A percentile compares a stretch with the other conserved stretches of the same genome.
phyloP scores from a whole-genome alignment of 495 filamentous ascomycete species.

The Sordaria brevicollis region DNA sequence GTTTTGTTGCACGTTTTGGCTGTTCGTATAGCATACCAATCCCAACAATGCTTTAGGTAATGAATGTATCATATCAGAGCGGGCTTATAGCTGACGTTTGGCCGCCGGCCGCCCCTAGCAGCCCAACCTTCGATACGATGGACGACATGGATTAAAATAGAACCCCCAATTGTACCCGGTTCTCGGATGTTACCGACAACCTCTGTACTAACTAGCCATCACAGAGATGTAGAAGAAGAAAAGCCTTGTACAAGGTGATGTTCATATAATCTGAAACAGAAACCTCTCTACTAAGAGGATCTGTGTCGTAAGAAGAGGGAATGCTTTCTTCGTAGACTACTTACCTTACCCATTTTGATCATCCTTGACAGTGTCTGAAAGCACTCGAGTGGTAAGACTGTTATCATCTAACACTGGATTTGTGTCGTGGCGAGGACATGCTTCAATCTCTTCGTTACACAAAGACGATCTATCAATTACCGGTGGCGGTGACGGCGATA shows the following conservation, averaged over 20 bases:
- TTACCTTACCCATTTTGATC: neutral
- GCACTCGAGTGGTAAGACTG: neutral
- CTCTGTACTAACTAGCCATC: neutral
- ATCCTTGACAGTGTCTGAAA: neutral
- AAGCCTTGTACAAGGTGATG: neutral
- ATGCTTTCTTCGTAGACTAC: neutral
- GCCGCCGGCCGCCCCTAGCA: neutral
- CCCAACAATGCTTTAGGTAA: too few species aligned
- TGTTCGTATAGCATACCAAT: neutral
- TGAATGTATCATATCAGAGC: neutral
- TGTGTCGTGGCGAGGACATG: neutral
- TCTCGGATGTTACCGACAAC: neutral
- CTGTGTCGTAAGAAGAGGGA: too few species aligned
- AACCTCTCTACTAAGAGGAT: neutral
- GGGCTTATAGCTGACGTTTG: neutral
- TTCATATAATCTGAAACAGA: neutral
- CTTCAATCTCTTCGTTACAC: neutral
- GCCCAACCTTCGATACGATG: neutral
- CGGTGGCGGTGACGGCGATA: neutral
- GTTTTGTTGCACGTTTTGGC: neutral
- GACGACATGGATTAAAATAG: neutral
- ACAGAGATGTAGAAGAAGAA: neutral
- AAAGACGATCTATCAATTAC: neutral
- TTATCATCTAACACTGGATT: neutral
- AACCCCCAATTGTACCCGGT: neutral